Evolutionary conservation across 441 rosid genomes (phyloP).

Genomic region (Biscutella laevigata): DNA sequence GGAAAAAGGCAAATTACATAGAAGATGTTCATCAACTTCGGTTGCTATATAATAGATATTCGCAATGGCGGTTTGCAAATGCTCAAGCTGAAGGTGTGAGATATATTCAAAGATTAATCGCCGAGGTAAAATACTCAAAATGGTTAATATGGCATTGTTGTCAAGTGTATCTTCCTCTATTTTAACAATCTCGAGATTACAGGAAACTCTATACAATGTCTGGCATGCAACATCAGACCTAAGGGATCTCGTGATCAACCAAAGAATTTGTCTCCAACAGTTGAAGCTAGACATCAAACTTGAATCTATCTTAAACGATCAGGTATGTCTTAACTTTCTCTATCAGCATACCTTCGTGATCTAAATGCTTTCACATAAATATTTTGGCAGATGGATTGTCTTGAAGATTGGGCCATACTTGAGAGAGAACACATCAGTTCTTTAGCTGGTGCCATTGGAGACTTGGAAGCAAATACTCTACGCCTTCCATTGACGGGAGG

Average conservation of each 20-base stretch:
- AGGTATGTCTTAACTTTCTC: conserved; percentile 55
- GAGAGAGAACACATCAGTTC: conserved; percentile 72
- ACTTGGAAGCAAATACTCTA: conserved; percentile 83
- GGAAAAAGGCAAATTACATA: conserved; percentile 55
- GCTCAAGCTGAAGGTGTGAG: conserved; percentile 65
- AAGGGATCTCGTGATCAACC: conserved; percentile 59
- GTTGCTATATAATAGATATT: conserved; percentile 63
- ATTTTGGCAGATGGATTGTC: conserved; percentile 54
- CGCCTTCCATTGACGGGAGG: conserved; percentile 85
- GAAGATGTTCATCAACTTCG: conserved; percentile 92
- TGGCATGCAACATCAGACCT: conserved; percentile 57
- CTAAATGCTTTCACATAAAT: no score
- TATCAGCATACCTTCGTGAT: no score
- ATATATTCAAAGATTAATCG: conserved; percentile 50
- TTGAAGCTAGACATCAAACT: conserved; percentile 68
- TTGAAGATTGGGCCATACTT: conserved; percentile 77
- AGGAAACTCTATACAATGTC: conserved; percentile 55
- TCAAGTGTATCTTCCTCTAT: no score
- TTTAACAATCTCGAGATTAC: no score
- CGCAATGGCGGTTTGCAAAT: conserved; percentile 91
- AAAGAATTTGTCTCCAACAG: conserved; percentile 62
- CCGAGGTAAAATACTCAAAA: no score
- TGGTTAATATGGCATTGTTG: no score
- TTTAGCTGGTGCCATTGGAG: conserved; percentile 69
- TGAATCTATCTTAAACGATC: conserved; percentile 51